Evolutionary conservation across 1,139 yeast species (phyloP).

Genomic region (Taphrina communis): DNA sequence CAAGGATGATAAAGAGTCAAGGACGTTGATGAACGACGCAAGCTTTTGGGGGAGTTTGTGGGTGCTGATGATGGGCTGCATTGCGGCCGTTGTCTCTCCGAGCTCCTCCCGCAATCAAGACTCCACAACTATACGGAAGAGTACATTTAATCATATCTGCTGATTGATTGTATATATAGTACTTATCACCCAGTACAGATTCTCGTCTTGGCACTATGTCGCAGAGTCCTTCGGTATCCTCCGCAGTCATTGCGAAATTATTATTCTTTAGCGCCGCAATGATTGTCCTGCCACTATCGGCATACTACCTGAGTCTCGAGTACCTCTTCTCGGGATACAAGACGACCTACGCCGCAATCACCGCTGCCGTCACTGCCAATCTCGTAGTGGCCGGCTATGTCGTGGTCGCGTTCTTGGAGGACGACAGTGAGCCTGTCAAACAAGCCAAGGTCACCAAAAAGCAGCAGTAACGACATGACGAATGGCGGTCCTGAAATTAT

Average conservation of each 20-base stretch:
- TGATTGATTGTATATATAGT: too few species aligned
- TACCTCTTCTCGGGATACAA: constrained; percentile 38
- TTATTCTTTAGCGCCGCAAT: constrained; percentile 79
- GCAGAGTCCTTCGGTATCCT: constrained; percentile 10
- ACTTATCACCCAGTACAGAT: too few species aligned
- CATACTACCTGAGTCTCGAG: constrained; percentile 69
- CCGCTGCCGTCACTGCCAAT: constrained; percentile 88
- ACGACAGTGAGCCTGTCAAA: constrained; percentile 48
- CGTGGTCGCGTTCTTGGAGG: constrained; percentile 84
- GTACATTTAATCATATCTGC: too few species aligned
- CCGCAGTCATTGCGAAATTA: constrained; percentile 26
- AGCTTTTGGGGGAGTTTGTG: neutral
- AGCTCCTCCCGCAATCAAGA: constrained; percentile 2
- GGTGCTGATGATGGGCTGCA: neutral
- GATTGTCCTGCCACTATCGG: constrained; percentile 75
- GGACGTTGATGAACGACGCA: constrained; percentile 1
- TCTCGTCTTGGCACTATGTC: neutral
- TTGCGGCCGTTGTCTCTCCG: constrained; percentile 2
- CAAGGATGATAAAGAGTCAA: neutral
- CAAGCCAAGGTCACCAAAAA: constrained; percentile 5
- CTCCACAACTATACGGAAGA: neutral
- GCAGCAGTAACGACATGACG: constrained; percentile 3
- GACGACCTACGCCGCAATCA: constrained; percentile 62
- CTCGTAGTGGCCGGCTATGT: constrained; percentile 85
- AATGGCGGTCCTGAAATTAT: neutral